Base-by-base conservation (phyloP, 2,329 filamentous ascomycete genomes). In the Stylonectria norvegica region DNA sequence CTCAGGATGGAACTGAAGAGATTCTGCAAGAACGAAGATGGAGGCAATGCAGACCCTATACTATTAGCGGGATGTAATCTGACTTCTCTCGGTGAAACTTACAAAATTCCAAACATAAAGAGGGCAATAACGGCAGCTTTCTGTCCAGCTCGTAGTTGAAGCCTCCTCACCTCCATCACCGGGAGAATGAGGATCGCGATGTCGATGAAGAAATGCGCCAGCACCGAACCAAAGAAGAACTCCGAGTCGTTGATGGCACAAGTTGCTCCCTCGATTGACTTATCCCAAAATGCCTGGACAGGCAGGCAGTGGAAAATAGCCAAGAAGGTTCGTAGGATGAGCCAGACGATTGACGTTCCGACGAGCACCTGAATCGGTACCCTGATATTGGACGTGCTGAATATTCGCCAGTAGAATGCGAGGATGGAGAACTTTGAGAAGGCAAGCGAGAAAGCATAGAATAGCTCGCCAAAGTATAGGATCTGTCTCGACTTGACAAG, bases 291-390 rank as follows among this genome's bases (percentile, higher is more conserved):
- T 3, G 52, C 57, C 16, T 59, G 53, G 0, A 65, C 43, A 0
- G 64, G 64, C 4, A 60, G 25, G 29, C 63, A 66, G 31, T 61
- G 59, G 19, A 66, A 58, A 2, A 59, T 57, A 1, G 55, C 56
- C 20, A 65, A 41, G 19, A 65, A 59, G 1, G 59, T 58, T 20
- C 59, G 47, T 3, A 60, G 37, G 2, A 57, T 38, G 19, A 62
- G 50, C 60, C 60, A 63, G 1, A 52, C 34, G 2, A 49, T 29
- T 3, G 56, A 49, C 3, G 50, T 20, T 6, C 23, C 52, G 3
- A 56, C 48, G 4, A 63, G 48, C 4, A 58, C 36, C n/a, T 52
- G 43, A 3, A 62, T 60, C 9, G 59, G 53, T 11, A 56, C 40
- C 14, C 53, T 52, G 15, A 61, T 58, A 4, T 49, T 48, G 9